phyloP scores from a whole-genome alignment of 129 eudicot species.

The Chrysanthemum makinoi region DNA sequence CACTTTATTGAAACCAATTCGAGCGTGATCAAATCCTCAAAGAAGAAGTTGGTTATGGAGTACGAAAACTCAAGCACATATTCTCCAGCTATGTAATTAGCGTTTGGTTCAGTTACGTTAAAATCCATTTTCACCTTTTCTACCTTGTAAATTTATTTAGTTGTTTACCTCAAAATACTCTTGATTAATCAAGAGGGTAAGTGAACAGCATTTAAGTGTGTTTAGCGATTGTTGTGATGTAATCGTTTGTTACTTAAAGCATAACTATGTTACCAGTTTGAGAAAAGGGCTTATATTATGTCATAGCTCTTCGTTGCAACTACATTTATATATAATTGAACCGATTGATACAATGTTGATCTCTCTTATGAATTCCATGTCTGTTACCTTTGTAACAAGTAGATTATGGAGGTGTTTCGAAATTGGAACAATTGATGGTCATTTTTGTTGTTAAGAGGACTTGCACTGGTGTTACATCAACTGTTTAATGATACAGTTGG shows the following conservation, averaged over 20 bases:
- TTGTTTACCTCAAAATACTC: constrained; percentile 25
- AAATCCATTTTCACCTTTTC: constrained; percentile 12
- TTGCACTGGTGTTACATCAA: neutral
- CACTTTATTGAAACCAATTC: constrained; percentile 35
- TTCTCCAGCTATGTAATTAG: constrained; percentile 41
- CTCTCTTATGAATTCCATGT: neutral
- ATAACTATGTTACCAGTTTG: constrained; percentile 8
- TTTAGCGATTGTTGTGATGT: constrained; percentile 14
- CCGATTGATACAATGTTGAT: neutral
- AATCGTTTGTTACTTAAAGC: constrained; percentile 11
- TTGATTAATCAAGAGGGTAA: constrained; percentile 21
- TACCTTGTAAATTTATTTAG: constrained; percentile 24
- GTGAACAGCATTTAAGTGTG: constrained; percentile 25
- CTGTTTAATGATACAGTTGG: neutral
- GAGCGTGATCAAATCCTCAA: constrained; percentile 34
- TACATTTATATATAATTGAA: constrained; percentile 1
- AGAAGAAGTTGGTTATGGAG: constrained; percentile 32
- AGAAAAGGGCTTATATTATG: constrained; percentile 2
- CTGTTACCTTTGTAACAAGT: constrained; percentile 9
- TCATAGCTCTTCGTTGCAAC: neutral
- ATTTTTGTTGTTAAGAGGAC: neutral
- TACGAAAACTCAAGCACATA: constrained; percentile 10
- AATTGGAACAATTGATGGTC: neutral
- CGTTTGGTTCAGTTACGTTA: constrained; percentile 12
- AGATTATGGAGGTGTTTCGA: constrained; percentile 3